Conservation (phyloP, 495 filamentous ascomycete species). For the Acidiella bohemica region DNA sequence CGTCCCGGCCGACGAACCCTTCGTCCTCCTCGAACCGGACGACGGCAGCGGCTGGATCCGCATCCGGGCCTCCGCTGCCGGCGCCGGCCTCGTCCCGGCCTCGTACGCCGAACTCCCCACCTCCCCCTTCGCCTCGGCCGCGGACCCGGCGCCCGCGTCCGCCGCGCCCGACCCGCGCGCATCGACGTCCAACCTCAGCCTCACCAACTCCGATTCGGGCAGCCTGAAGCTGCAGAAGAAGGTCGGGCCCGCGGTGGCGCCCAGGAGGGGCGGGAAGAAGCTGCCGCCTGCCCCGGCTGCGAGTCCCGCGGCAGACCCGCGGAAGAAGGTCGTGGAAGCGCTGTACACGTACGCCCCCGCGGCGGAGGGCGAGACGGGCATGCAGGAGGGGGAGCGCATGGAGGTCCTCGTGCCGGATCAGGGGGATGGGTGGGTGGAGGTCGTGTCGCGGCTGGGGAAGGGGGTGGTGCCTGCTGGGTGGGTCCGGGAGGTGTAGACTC, state of each 20-base stretch:
- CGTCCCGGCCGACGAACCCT: constrained; percentile 60
- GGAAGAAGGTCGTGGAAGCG: constrained; percentile 70
- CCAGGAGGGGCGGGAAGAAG: constrained; percentile 74
- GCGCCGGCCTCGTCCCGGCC: constrained; percentile 76
- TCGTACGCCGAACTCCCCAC: constrained; percentile 54
- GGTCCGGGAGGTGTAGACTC: constrained; percentile 50
- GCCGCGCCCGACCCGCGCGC: too few species aligned
- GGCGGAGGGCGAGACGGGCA: constrained; percentile 75
- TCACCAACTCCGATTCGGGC: constrained; percentile 20
- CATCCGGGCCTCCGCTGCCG: constrained; percentile 42
- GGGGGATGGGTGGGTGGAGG: constrained; percentile 94
- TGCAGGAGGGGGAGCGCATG: constrained; percentile 82
- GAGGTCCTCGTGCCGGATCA: constrained; percentile 71
- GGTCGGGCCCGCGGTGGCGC: constrained; percentile 85
- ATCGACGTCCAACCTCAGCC: constrained; percentile 21
- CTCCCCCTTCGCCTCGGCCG: too few species aligned
- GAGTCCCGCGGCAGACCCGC: background rate
- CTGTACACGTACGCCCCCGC: constrained; percentile 82
- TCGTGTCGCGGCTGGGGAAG: constrained; percentile 66
- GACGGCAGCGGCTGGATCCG: constrained; percentile 87
- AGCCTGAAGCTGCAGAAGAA: constrained; percentile 47
- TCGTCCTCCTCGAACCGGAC: constrained; percentile 74
- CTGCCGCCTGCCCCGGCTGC: constrained; percentile 25
- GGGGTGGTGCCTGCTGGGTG: constrained; percentile 93
- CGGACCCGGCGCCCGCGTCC: constrained; percentile 22